Conservation (phyloP, 2,329 filamentous ascomycete genomes). For the Aspergillus aculeatus region DNA sequence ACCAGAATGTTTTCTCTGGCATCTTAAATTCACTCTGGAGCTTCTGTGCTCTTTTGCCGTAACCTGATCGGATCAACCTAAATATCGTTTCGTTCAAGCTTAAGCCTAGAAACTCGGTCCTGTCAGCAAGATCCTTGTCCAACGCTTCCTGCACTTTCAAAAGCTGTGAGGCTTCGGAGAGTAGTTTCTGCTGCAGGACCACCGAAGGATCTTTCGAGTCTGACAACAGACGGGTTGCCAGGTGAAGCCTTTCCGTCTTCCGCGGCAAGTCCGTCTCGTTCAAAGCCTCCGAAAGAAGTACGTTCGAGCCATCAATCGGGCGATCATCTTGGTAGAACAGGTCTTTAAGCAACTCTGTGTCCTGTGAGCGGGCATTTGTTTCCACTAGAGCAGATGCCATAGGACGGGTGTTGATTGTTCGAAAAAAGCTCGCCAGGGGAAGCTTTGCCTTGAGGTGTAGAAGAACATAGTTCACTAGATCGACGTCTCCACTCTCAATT, state of each 20-base stretch:
- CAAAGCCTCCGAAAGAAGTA: slow-evolving; percentile 83
- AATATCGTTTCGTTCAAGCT: slow-evolving; percentile 91
- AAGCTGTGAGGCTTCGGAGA: slow-evolving; percentile 78
- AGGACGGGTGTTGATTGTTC: slow-evolving; percentile 80
- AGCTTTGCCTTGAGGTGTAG: slow-evolving; percentile 86
- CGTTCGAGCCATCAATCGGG: slow-evolving; percentile 79
- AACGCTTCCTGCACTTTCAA: slow-evolving; percentile 83
- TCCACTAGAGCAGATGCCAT: slow-evolving; percentile 88
- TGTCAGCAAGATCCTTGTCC: slow-evolving; percentile 73
- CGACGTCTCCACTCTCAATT: slow-evolving; percentile 91
- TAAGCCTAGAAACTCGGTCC: slow-evolving; percentile 69
- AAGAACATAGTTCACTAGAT: slow-evolving; percentile 86
- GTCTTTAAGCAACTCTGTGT: slow-evolving; percentile 82
- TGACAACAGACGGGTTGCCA: slow-evolving; percentile 76
- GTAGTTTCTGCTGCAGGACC: slow-evolving; percentile 66
- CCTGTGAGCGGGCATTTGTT: slow-evolving; percentile 74
- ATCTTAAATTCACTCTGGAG: slow-evolving; percentile 91
- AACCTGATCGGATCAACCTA: slow-evolving; percentile 77
- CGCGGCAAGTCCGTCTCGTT: slow-evolving; percentile 67
- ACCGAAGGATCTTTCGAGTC: slow-evolving; percentile 74
- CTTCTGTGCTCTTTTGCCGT: slow-evolving; percentile 81
- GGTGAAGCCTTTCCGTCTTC: slow-evolving; percentile 80
- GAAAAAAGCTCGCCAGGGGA: slow-evolving; percentile 87
- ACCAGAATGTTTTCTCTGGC: slow-evolving; percentile 85
- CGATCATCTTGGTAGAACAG: slow-evolving; percentile 97